Evolutionary conservation across 257 asterid species (phyloP).

Genomic region (Prunella vulgaris): DNA sequence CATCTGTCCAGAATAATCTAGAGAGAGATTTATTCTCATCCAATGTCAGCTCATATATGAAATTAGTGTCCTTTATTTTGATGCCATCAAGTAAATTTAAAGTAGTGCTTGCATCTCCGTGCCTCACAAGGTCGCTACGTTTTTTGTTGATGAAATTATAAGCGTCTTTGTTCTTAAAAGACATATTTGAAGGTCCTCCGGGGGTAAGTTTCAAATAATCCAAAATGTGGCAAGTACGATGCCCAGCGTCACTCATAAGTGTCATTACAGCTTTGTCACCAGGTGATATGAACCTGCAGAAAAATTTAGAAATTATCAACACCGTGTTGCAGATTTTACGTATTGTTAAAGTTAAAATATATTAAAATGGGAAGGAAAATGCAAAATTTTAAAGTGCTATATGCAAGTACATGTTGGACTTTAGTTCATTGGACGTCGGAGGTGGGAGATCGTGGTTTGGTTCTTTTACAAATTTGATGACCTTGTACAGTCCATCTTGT

Average conservation of each 20-base stretch:
- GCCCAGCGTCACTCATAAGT: background rate
- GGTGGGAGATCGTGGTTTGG: too few species aligned
- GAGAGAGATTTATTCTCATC: too few species aligned
- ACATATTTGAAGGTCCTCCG: background rate
- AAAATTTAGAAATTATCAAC: too few species aligned
- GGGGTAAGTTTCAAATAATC: background rate
- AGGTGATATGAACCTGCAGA: background rate
- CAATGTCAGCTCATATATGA: background rate
- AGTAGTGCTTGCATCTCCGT: background rate
- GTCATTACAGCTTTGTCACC: background rate
- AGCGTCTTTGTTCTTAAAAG: background rate
- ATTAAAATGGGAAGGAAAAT: too few species aligned
- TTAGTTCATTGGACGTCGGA: too few species aligned
- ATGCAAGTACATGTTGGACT: too few species aligned
- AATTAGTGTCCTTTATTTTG: background rate
- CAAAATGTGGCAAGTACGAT: background rate
- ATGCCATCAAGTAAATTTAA: background rate
- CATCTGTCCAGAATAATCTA: too few species aligned
- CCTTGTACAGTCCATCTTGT: too few species aligned
- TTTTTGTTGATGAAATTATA: background rate
- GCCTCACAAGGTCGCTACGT: background rate
- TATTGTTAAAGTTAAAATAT: too few species aligned
- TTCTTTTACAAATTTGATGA: too few species aligned
- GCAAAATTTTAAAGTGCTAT: too few species aligned
- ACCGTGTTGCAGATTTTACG: too few species aligned